Percentiles rank a stretch among this genome's conserved stretches.
phyloP scores from a whole-genome alignment of 2,329 filamentous ascomycete species.

The Elsinoe fawcettii region DNA sequence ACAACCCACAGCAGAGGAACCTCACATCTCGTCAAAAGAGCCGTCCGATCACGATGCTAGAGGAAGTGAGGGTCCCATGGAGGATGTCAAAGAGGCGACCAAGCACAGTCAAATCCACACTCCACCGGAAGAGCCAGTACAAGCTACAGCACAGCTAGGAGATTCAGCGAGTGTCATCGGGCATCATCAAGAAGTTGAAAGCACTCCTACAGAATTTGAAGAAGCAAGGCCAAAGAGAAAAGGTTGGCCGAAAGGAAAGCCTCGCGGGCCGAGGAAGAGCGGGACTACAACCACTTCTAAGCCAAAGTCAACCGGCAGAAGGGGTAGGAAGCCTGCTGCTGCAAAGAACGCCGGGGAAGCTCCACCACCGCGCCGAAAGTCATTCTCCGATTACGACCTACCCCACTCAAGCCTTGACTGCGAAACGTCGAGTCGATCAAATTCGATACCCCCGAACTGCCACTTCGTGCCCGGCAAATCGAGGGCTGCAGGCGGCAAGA shows the following conservation, averaged over 20 bases:
- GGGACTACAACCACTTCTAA: slow-evolving; percentile 32
- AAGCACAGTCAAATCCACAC: slow-evolving; percentile 17
- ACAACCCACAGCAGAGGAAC: slow-evolving; percentile 4
- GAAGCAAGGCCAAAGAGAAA: slow-evolving; percentile 25
- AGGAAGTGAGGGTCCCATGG: neutral
- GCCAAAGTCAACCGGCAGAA: slow-evolving; percentile 38
- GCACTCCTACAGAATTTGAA: slow-evolving; percentile 20
- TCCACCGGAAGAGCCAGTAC: slow-evolving; percentile 18
- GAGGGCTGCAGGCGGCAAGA: slow-evolving; percentile 12
- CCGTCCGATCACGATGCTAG: neutral
- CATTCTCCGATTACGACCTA: neutral
- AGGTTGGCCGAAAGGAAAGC: slow-evolving; percentile 41
- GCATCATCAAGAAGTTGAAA: neutral
- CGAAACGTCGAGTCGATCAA: neutral
- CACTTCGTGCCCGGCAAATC: slow-evolving; percentile 9
- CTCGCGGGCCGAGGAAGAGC: slow-evolving; percentile 29
- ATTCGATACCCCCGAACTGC: slow-evolving; percentile 15
- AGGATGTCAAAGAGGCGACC: neutral
- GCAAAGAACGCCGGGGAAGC: neutral
- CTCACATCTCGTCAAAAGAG: slow-evolving; percentile 1
- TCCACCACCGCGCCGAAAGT: slow-evolving; percentile 8
- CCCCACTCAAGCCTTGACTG: neutral
- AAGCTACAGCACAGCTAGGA: neutral
- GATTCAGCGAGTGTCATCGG: neutral
- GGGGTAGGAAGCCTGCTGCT: slow-evolving; percentile 5